Conservation (phyloP, 2,329 filamentous ascomycete genomes). For the Ramichloridium luteum region DNA sequence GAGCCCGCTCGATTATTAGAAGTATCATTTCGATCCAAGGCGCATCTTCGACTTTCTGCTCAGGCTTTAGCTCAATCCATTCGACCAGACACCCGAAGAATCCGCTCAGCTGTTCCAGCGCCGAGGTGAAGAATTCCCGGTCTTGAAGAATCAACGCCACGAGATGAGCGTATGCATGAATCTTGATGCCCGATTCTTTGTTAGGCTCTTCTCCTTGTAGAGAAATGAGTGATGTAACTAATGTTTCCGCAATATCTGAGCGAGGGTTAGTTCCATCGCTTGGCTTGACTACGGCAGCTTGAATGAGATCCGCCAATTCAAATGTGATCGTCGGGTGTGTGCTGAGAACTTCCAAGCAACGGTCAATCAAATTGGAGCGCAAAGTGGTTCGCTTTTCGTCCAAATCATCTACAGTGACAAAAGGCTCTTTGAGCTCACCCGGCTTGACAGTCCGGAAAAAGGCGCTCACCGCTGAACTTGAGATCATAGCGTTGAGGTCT, state of each 20-base stretch:
- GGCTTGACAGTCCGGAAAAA: neutral
- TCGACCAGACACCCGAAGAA: constrained; percentile 63
- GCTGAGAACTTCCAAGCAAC: constrained; percentile 79
- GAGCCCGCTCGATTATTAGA: constrained; percentile 74
- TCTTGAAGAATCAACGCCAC: constrained; percentile 80
- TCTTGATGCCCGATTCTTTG: constrained; percentile 50
- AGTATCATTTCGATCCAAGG: constrained; percentile 88
- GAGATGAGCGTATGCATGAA: constrained; percentile 85
- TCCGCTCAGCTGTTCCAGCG: constrained; percentile 60
- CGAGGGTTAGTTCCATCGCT: constrained; percentile 47
- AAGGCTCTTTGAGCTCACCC: constrained; percentile 13
- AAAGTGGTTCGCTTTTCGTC: constrained; percentile 63
- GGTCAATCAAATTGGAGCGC: constrained; percentile 68
- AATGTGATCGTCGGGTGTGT: constrained; percentile 80
- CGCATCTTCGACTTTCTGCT: constrained; percentile 61
- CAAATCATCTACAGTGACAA: constrained; percentile 62
- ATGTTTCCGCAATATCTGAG: constrained; percentile 66
- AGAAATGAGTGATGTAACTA: constrained; percentile 71
- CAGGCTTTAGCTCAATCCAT: constrained; percentile 62
- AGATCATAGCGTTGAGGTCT: constrained; percentile 17
- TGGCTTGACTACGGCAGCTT: constrained; percentile 53
- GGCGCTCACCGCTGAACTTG: constrained; percentile 1
- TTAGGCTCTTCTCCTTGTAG: constrained; percentile 42
- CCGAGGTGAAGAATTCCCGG: constrained; percentile 64
- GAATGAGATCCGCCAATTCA: constrained; percentile 78